Base-by-base conservation (phyloP, 495 filamentous ascomycete species). In the Trichoderma orchidacearum region DNA sequence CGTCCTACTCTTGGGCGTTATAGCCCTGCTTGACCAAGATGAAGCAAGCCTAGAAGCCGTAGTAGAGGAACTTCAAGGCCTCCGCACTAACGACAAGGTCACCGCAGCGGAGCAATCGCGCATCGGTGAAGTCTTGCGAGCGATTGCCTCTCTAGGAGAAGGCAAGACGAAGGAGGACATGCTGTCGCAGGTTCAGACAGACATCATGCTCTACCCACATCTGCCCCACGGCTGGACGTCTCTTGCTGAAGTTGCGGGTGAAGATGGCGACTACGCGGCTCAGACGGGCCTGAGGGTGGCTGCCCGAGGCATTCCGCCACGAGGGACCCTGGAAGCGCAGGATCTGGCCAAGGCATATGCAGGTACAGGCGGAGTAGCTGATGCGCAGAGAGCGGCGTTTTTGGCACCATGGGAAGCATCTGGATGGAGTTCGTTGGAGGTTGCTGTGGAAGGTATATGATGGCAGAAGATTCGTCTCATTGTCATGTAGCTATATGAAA, bases 281-380 rank as follows among this genome's bases (percentile, higher is more conserved):
- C 80, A 85, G 53, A 93, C 93, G 86, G 88, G 89, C 45, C 68
- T 95, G 58, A 76, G 84, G 62, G 85, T 88, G 15, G 90, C 89
- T n/a, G 54, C 79, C 21, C 84, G 82, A 61, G 80, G 75, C 17
- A 80, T 86, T 8, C 85, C 90, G 38, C 89, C 90, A 3, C 60
- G 73, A 41, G 85, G 89, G 2, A 73, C 79, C 27, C 69, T 94
- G 28, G 80, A 75, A 7, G 82, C 87, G 15, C 76, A 76, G 21
- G 85, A 86, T 56, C 70, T 97, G 53, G 82, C 87, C 13, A 68
- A 74, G 63, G 85, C 87, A n/a, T 89, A 87, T 72, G 82, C 85
- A 2, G 86, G 89, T 9, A 86, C 86, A 8, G 82, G 85, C 23
- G 81, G 75, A 53, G 72, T 81, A 12, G 76, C 75, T 31, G 87